Base-by-base conservation (phyloP, 129 eudicot species). In the Pseudognaphalium luteoalbum region DNA sequence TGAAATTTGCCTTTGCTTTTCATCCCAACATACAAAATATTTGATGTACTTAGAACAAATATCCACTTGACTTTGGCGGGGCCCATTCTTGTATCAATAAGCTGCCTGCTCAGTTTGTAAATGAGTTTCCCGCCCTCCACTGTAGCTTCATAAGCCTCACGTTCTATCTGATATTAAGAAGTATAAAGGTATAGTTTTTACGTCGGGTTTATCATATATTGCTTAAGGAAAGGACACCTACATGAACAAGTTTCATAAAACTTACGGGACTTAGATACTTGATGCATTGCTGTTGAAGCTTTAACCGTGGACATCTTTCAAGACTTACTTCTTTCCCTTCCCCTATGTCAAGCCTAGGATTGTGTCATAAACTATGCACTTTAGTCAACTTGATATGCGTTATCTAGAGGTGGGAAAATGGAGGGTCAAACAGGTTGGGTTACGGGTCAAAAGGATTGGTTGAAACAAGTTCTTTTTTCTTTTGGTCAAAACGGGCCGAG, bases 231-330 rank as follows among this genome's bases (percentile, higher is more conserved):
- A 29, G n/a, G 41, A 77, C 69, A 37, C 33, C 20, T 19, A 4
- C 12, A 16, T 65, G 17, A 61, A 21, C 41, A 15, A 10, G 64
- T n/a, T 17, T 6, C 62, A 7, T 14, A 20, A 42, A 44, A 58
- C 92, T 84, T 83, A 92, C 97, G 65, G 97, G 97, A 50, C 96
- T 93, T 35, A 92, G 87, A 82, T 92, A 92, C 81, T 87, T 87
- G 84, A 92, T 92, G 84, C 97, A 92, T 84, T 92, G 92, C 41
- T 92, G 91, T 32, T 80, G 96, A 82, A 92, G 97, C 79, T 87
- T 89, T 50, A 80, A 35, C 19, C 96, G 71, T 8, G 96, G 71
- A 78, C 97, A 92, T 81, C 76, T 89, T 58, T 92, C 97, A 66
- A 80, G 86, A 81, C 50, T 87, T 7, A 84, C 88, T 71, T 89